These are phyloP conservation scores for Allium sativum DNA, from an alignment of 106 monocot genomes.

Conservation along the genomic window DNA sequence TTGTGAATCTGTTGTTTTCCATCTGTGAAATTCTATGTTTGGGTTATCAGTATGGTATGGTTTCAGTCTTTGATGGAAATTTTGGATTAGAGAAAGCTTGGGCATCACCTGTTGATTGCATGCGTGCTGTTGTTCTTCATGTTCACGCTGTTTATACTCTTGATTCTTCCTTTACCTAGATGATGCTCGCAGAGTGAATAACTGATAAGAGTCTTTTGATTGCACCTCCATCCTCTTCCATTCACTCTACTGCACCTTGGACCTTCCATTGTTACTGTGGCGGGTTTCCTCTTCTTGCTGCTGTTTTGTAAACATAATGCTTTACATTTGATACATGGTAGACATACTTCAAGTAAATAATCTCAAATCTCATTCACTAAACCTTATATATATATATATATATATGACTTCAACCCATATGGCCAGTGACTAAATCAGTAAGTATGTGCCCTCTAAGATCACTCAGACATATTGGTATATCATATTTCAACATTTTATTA, in stretches of 20 bases:
- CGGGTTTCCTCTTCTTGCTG: slow-evolving; percentile 20
- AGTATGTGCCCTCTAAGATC: no score
- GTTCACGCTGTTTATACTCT: slow-evolving; percentile 44
- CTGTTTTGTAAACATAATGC: neutral
- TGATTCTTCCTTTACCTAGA: slow-evolving; percentile 72
- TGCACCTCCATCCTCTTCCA: slow-evolving; percentile 83
- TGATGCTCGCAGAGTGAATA: slow-evolving; percentile 94
- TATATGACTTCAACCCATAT: neutral
- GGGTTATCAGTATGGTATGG: no score
- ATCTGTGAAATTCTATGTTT: no score
- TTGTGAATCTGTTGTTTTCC: no score
- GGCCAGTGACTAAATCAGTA: neutral
- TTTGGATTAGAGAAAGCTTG: no score
- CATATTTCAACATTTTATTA: no score
- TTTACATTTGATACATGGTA: neutral
- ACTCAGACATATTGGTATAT: no score
- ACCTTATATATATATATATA: no score
- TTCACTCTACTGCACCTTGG: slow-evolving; percentile 91
- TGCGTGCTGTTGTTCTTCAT: no score
- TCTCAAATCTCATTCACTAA: no score
- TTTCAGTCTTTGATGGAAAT: no score
- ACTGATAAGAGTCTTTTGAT: slow-evolving; percentile 70
- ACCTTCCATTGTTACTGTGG: slow-evolving; percentile 58
- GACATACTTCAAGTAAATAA: neutral
- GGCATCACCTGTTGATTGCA: no score